Base-by-base conservation (phyloP, 352 stramenopile genomes). In the Phytophthora hibernalis region DNA sequence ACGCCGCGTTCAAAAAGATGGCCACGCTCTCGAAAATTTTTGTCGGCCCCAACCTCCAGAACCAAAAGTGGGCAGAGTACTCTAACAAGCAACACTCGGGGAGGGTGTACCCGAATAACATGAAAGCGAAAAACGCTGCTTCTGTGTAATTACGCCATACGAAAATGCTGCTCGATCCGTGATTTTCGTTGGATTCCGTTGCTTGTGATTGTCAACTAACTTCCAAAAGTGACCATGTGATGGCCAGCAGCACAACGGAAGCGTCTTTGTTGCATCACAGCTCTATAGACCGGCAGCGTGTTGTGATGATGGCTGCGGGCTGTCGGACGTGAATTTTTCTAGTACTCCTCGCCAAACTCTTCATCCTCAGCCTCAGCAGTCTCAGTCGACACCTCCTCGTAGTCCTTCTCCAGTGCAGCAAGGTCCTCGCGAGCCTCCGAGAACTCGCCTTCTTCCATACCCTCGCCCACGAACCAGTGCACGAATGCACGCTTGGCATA, bases 381-480 rank as follows among this genome's bases (percentile, higher is more conserved):
- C 78, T 99, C 97, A 21, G 94, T 94, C 50, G 92, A 97, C 59
- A 99, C 97, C 73, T 99, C 97, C 71, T 99, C 97, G 79, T 99
- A 99, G 78, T n/a, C n/a, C n/a, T n/a, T n/a, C n/a, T n/a, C n/a
- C n/a, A n/a, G n/a, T n/a, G n/a, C n/a, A n/a, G n/a, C n/a, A n/a
- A n/a, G n/a, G n/a, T n/a, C n/a, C n/a, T n/a, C n/a, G n/a, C n/a
- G n/a, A n/a, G n/a, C n/a, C n/a, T n/a, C n/a, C n/a, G n/a, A n/a
- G n/a, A n/a, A n/a, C n/a, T n/a, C n/a, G n/a, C n/a, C n/a, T n/a
- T n/a, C n/a, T n/a, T n/a, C n/a, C n/a, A n/a, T n/a, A n/a, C n/a
- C n/a, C n/a, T n/a, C n/a, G n/a, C n/a, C n/a, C n/a, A n/a, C n/a
- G n/a, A n/a, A n/a, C n/a, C n/a, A n/a, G n/a, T n/a, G n/a, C n/a